phyloP scores from a whole-genome alignment of 306 rosid genomes.

The Glycine latifolia region DNA sequence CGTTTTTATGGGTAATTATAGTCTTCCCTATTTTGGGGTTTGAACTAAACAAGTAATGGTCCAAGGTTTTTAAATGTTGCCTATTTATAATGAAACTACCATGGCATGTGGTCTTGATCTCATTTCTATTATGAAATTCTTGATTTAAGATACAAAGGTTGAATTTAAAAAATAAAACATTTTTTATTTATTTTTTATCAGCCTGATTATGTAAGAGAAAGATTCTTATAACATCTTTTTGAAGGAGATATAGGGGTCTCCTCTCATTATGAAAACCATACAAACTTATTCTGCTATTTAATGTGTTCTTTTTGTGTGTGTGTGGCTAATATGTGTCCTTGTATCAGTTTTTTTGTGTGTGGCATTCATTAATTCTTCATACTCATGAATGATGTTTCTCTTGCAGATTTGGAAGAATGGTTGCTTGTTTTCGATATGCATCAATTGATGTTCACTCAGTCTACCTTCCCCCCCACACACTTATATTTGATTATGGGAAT shows the following conservation, averaged over 20 bases:
- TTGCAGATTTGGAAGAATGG: constrained; percentile 88
- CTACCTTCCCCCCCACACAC: constrained; percentile 79
- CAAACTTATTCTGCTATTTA: constrained; percentile 35
- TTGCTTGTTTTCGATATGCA: constrained; percentile 97
- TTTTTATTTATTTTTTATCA: constrained; percentile 9
- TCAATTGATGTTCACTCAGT: constrained; percentile 90
- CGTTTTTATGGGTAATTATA: constrained; percentile 89
- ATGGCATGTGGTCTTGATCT: constrained; percentile 34
- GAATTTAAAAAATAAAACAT: constrained; percentile 15
- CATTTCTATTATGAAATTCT: constrained; percentile 16
- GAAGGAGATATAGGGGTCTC: constrained; percentile 17
- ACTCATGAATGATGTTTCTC: constrained; percentile 21
- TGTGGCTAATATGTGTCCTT: constrained; percentile 1
- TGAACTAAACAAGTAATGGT: constrained; percentile 26
- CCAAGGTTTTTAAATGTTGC: constrained; percentile 23
- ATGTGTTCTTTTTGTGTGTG: neutral
- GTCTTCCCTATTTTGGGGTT: constrained; percentile 33
- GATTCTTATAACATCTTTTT: constrained; percentile 36
- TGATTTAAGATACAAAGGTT: constrained; percentile 33
- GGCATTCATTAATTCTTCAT: constrained; percentile 39
- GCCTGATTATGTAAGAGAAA: constrained; percentile 34
- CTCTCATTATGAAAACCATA: constrained; percentile 35
- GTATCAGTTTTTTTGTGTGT: neutral
- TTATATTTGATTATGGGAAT: constrained; percentile 69
- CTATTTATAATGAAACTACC: neutral